phyloP scores from a whole-genome alignment of 2,329 filamentous ascomycete genomes.

The Colletotrichum tanaceti region DNA sequence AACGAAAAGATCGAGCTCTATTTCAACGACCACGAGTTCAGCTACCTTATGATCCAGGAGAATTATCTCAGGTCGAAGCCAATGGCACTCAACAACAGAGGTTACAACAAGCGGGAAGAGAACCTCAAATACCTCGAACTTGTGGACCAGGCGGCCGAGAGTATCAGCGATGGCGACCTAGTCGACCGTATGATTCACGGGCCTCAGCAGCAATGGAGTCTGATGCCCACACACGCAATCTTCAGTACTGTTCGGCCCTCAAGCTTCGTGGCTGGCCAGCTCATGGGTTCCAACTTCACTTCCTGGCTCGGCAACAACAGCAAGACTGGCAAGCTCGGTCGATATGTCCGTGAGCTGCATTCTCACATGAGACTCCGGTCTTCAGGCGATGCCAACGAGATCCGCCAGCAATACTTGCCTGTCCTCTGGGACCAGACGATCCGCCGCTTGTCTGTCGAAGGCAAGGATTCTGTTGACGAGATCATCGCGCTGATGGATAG shows the following conservation, averaged over 20 bases:
- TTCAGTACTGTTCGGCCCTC: conserved; percentile 95
- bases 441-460: conserved; percentile 78
- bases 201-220: conserved; percentile 95
- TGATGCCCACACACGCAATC: conserved; percentile 96
- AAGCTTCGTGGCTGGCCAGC: conserved; percentile 84
- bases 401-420: conserved; percentile 94
- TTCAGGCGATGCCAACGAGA: conserved; percentile 91
- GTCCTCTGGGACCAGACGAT: conserved; percentile 86
- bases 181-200: conserved; percentile 99
- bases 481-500: conserved; percentile 97
- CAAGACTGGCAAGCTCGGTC: conserved; percentile 80
- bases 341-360: conserved; percentile 92
- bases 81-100: conserved; percentile 66
- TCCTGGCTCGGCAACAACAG: conserved; percentile 96
- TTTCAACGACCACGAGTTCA: conserved; percentile 99
- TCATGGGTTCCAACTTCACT: conserved; percentile 82
- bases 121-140: conserved; percentile 88
- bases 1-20: conserved; percentile 99
- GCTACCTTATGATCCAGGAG: conserved; percentile 96
- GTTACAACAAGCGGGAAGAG: conserved; percentile 74
- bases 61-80: conserved; percentile 93
- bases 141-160: conserved; percentile 87
- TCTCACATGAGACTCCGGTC: conserved; percentile 94
- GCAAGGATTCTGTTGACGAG: conserved; percentile 82
- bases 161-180: conserved; percentile 96